Base-by-base conservation (phyloP, 805 yeast species). In the Wickerhamomyces xylosicus region DNA sequence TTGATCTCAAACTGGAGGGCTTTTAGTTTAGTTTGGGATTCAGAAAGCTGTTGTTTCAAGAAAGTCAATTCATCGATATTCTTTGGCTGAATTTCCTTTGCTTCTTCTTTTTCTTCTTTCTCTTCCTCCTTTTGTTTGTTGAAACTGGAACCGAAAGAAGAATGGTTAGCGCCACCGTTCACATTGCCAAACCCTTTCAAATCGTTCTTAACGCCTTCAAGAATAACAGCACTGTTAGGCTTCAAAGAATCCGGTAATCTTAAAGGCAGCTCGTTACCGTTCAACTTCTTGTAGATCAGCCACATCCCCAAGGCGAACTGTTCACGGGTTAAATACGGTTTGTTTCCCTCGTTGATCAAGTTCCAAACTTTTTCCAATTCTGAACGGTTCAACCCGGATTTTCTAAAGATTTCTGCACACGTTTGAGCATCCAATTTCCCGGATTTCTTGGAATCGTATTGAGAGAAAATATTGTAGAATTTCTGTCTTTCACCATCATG, bases 281-380 rank as follows among this genome's bases (percentile, higher is more conserved):
- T 89, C 55, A 90, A 65, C 45, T 90, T 74, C 58, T 96, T 75
- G 62, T 92, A 90, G 34, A 90, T 90, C 42, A 90, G 68, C 67
- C 94, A 97, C 97, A 90, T 92, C 25, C 97, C 97, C 28, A 92
- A 87, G 0, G 95, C 82, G 64, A 90, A 92, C 58, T 86, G 95
- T 57, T 90, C 96, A 52, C 76, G 78, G 57, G 85, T 84, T 48
- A 90, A 74, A 54, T 74, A 77, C 4, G 97, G 96, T 40, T 81
- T 71, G 57, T 87, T 83, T 40, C 79, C 78, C 14, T 79, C 72
- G 57, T 92, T 97, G 40, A 89, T 75, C 47, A 90, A 69, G 36
- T 77, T 84, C 98, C 98, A 90, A 45, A 92, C 87, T 33, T 78
- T 70, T 59, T 89, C 97, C 45, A 90, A 69, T 52, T 89, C 97